phyloP scores from a whole-genome alignment of 2,329 filamentous ascomycete genomes.

The Exophiala lecanii-corni region DNA sequence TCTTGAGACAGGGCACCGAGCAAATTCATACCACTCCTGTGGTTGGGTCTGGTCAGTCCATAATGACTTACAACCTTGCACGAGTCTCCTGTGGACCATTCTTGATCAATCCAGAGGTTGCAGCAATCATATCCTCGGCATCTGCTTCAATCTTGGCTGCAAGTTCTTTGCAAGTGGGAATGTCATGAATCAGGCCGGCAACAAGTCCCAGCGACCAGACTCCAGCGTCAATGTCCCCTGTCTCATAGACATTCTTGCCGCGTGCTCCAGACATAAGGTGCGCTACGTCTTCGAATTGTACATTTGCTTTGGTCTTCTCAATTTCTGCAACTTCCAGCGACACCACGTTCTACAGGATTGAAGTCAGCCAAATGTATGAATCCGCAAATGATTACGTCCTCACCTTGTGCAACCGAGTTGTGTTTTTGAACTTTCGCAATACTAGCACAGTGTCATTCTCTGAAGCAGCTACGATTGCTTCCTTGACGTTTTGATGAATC shows the following conservation, averaged over 20 bases:
- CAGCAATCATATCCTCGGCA: neutral
- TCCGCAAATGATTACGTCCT: too few relatives aligned
- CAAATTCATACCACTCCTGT: too few relatives aligned
- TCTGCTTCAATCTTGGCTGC: neutral
- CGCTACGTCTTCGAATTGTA: conserved; percentile 83
- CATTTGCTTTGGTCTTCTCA: conserved; percentile 69
- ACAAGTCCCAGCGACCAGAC: conserved; percentile 96
- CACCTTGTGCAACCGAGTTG: conserved; percentile 79
- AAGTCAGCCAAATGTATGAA: too few relatives aligned
- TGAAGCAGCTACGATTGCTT: conserved; percentile 66
- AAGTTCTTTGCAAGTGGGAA: conserved; percentile 1
- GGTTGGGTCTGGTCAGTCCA: too few relatives aligned
- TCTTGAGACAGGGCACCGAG: too few relatives aligned
- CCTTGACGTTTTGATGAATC: conserved; percentile 87
- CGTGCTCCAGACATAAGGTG: conserved; percentile 83
- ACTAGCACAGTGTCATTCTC: conserved; percentile 89
- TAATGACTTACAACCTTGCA: too few relatives aligned
- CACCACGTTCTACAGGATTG: conserved; percentile 60
- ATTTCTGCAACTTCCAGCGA: conserved; percentile 76
- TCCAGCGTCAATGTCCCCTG: conserved; percentile 84
- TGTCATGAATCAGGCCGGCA: conserved; percentile 76
- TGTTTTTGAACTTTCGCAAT: conserved; percentile 86
- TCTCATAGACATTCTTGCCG: conserved; percentile 82
- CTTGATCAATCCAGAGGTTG: neutral
- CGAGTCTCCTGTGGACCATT: too few relatives aligned